phyloP scores from a whole-genome alignment of 2,329 filamentous ascomycete species.

The Coniosporium tulheliwenetii region DNA sequence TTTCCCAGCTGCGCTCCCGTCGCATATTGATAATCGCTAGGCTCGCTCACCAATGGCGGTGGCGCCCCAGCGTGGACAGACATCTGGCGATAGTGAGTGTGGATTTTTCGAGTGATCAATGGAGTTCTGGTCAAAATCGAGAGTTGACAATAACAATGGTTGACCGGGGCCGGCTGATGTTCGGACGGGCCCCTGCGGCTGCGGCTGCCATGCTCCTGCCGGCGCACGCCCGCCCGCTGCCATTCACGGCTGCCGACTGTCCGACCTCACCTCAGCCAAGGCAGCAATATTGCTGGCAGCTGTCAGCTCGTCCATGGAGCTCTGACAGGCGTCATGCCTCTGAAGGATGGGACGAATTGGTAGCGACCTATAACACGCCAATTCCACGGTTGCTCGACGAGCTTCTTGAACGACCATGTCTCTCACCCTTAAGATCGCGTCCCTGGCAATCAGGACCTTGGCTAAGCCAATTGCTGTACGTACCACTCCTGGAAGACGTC shows the following conservation, averaged over 20 bases:
- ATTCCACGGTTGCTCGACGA: no score
- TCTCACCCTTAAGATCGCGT: conserved; percentile 50
- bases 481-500: conserved; percentile 3
- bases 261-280: no score
- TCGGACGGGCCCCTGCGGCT: no score
- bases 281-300: no score
- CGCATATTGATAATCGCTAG: conserved; percentile 57
- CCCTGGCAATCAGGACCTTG: conserved; percentile 46
- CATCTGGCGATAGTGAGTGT: conserved; percentile 2
- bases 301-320: no score
- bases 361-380: no score
- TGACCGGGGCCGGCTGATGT: not conserved
- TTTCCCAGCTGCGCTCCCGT: conserved; percentile 62
- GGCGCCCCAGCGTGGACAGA: conserved; percentile 35
- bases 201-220: no score
- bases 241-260: no score
- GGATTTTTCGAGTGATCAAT: no score
- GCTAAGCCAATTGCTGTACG: conserved; percentile 54
- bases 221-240: no score
- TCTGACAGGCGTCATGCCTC: no score
- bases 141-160: not conserved
- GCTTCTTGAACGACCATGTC: conserved; percentile 30
- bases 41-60: conserved; percentile 46
- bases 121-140: not conserved
- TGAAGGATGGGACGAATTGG: no score